phyloP scores from a whole-genome alignment of 129 eudicot species.

The Glebionis coronaria region DNA sequence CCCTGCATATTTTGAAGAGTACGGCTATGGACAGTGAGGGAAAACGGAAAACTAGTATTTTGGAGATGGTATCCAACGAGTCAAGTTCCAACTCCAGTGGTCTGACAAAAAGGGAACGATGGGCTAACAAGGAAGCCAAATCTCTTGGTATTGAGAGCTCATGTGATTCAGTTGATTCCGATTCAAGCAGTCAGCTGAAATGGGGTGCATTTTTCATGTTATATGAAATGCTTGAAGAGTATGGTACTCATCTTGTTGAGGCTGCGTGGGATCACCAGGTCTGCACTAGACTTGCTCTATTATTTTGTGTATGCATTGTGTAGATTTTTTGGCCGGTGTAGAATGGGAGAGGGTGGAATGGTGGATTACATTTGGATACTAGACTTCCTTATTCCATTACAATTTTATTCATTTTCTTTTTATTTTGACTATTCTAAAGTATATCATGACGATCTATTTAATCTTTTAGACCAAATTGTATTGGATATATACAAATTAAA shows the following conservation, averaged over 20 bases:
- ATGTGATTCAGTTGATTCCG: constrained; percentile 37
- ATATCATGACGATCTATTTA: background rate
- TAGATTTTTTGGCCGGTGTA: background rate
- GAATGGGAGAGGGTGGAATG: background rate
- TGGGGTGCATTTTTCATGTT: constrained; percentile 89
- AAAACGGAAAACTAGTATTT: constrained; percentile 28
- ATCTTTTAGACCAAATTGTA: too few species aligned
- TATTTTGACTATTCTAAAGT: background rate
- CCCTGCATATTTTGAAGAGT: constrained; percentile 67
- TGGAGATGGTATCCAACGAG: constrained; percentile 38
- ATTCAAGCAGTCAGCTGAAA: constrained; percentile 44
- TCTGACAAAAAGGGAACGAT: constrained; percentile 69
- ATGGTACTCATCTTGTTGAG: constrained; percentile 98
- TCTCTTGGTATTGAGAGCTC: constrained; percentile 74
- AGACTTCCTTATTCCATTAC: background rate
- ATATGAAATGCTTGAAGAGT: constrained; percentile 99
- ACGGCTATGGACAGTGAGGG: constrained; percentile 32
- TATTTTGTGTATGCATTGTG: background rate
- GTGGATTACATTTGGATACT: constrained; percentile 14
- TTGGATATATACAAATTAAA: too few species aligned
- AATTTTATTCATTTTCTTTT: background rate
- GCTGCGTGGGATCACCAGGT: constrained; percentile 99
- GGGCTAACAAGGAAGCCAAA: constrained; percentile 92
- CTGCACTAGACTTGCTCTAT: constrained; percentile 1
- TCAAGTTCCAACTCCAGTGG: constrained; percentile 36